Conservation (phyloP, 306 rosid species). For the Vachellia pachyceras region DNA sequence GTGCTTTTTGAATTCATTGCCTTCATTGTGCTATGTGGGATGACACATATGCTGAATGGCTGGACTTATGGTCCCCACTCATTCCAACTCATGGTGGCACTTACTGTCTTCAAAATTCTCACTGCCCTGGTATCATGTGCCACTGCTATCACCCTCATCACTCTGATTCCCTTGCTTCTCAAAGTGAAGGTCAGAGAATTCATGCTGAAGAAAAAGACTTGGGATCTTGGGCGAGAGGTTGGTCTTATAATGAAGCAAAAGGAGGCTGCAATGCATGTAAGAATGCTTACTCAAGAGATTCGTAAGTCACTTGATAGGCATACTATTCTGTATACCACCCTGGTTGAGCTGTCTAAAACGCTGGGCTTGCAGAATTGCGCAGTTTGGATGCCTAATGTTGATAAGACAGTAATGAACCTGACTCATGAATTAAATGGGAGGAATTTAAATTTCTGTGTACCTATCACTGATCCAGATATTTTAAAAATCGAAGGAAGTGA, state of each 20-base stretch:
- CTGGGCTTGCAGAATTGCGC: constrained; percentile 93
- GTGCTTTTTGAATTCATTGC: constrained; percentile 92
- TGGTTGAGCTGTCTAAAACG: constrained; percentile 89
- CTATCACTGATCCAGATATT: constrained; percentile 77
- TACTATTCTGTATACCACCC: constrained; percentile 82
- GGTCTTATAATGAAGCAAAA: constrained; percentile 83
- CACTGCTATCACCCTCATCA: constrained; percentile 92
- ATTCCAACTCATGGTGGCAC: constrained; percentile 96
- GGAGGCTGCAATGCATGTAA: constrained; percentile 89
- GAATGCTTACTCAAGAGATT: constrained; percentile 99
- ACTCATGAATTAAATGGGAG: constrained; percentile 78
- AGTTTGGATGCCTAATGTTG: constrained; percentile 98
- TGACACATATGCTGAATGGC: constrained; percentile 95
- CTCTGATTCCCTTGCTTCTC: constrained; percentile 94
- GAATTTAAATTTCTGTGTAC: constrained; percentile 60
- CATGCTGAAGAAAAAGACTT: constrained; percentile 95
- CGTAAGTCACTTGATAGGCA: constrained; percentile 95
- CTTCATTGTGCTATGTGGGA: constrained; percentile 92
- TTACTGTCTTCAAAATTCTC: constrained; percentile 90
- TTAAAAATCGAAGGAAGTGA: constrained; percentile 65
- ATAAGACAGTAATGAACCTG: constrained; percentile 81
- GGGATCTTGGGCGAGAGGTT: constrained; percentile 99
- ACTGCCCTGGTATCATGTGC: constrained; percentile 99
- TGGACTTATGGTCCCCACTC: constrained; percentile 99
- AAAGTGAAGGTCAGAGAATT: constrained; percentile 98